Evolutionary conservation across 2,329 filamentous ascomycete species (phyloP), one percentile per base, ranked within the genome.

Genomic region (Aureobasidium sp.): DNA sequence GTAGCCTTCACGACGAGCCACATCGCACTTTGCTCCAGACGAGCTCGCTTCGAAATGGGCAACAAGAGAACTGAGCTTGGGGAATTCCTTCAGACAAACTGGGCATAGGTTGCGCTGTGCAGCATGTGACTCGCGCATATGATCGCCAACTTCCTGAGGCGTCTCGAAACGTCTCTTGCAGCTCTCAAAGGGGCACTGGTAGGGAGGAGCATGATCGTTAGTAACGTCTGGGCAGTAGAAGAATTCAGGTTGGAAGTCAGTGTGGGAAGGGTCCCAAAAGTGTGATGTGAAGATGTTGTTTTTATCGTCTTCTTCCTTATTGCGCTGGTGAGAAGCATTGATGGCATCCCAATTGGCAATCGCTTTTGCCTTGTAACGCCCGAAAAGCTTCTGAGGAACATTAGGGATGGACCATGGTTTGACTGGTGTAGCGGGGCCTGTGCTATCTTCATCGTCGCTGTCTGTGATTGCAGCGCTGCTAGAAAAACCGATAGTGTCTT

Each of bases 161-260:
- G 63, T 68, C 1, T 63, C 59, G 58, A 72, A 74, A 39, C 72
- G 69, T 37, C 68, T 50, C 13, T 74, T 72, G 78, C 85, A 87
- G 3, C 69, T 66, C 1, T 66, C 65, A 61, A 81, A 77, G 0
- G 84, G 85, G 60, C 85, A 88, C 59, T 71, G 75, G 72, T 78
- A 88, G 11, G 48, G 15, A 3, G 36, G 48, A 25, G 34, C 39
- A 5, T 3, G 4, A 8, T 49, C 73, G 78, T 48, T 25, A 32
- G 37, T 50, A 2, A 21, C 11, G 39, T 32, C 34, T 10, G 57
- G 57, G 10, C 37, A 36, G 36, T 59, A 41, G 73, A 84, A 86
- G 6, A 73, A 71, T 1, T 75, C 71, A 1, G 76, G 70, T 47
- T 80, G 76, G 71, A 82, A 86, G 10, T 75, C 71, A 0, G 70